Conservation (phyloP, 495 filamentous ascomycete species). For the Penicillium daleae region DNA sequence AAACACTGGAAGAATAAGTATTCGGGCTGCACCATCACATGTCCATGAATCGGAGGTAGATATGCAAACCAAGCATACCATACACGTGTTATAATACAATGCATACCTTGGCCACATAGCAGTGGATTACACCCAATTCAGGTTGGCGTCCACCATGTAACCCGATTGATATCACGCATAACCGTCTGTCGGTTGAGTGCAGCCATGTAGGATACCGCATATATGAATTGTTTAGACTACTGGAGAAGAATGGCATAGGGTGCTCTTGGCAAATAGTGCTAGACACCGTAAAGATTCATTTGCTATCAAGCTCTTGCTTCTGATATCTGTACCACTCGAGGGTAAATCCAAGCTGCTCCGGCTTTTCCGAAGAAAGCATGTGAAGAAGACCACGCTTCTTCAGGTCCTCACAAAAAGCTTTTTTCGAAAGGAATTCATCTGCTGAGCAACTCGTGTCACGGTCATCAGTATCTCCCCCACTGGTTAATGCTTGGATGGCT, state of each 20-base stretch:
- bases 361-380: conserved; percentile 33
- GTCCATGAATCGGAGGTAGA: not conserved
- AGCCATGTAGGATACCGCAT: too few species aligned
- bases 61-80: not conserved
- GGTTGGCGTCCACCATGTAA: too few species aligned
- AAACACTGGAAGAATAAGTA: not conserved
- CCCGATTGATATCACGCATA: too few species aligned
- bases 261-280: not conserved
- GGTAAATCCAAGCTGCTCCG: conserved; percentile 35
- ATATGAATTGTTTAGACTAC: not conserved
- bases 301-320: not conserved
- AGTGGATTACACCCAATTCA: too few species aligned
- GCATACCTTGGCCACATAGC: too few species aligned
- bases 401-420: conserved; percentile 33
- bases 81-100: too few species aligned
- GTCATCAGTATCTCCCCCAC: conserved; percentile 4
- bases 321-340: conserved; percentile 30
- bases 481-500: not conserved
- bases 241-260: not conserved
- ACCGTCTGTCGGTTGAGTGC: too few species aligned
- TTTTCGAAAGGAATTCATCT: conserved; percentile 27
- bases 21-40: too few species aligned
- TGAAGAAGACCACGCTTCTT: conserved; percentile 35
- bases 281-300: not conserved
- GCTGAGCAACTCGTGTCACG: conserved; percentile 5